Base-by-base conservation (phyloP, 2,329 filamentous ascomycete species). In the Pseudogymnoascus sp. region DNA sequence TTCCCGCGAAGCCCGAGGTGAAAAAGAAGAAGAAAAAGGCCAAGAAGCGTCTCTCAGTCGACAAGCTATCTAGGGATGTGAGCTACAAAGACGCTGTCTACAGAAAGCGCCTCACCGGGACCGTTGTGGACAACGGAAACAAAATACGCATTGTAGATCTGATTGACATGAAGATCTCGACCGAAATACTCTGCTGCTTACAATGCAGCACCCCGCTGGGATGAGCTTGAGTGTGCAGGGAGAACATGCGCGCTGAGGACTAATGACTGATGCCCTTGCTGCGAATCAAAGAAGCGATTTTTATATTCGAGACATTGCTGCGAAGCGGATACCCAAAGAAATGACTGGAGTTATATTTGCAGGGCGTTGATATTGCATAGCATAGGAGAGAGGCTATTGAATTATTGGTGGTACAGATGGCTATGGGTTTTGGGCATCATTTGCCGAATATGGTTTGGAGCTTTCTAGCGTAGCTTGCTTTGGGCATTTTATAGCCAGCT, bases 161-260 rank as follows among this genome's bases (percentile, higher is more conserved):
- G 63, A 38, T 5, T 61, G 65, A 61, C 11, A 44, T 40, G 38
- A 65, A 63, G 50, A 67, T 64, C 2, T 69, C 65, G 65, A 47
- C 64, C 10, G 68, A 72, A 35, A 33, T 38, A 1, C 66, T 72
- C 36, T 17, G 47, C 8, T 73, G 71, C 62, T 69, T 69, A 15
- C 67, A 69, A 42, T 73, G 71, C 40, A 67, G 63, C 1, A 67
- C 66, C 5, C 63, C 67, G 8, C 63, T 72, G 6, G 63, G 67
- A 61, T 71, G 62, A 67, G 28, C 26, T 33, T 33, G 47, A 17
- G 15, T 11, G 31, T 50, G 26, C 1, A 13, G 15, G 23, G n/a
- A 10, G 47, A 53, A 19, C 10, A 17, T 53, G 47, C 26, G 28
- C 11, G 28, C 21, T 19, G 26, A 9, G 26, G 50, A 57, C 11